A percentile compares a stretch with the other conserved stretches of the same genome.
These are phyloP conservation scores for Entomortierella chlamydospora DNA, from an alignment of 192 early-diverging fungal species.

Conservation along the genomic window DNA sequence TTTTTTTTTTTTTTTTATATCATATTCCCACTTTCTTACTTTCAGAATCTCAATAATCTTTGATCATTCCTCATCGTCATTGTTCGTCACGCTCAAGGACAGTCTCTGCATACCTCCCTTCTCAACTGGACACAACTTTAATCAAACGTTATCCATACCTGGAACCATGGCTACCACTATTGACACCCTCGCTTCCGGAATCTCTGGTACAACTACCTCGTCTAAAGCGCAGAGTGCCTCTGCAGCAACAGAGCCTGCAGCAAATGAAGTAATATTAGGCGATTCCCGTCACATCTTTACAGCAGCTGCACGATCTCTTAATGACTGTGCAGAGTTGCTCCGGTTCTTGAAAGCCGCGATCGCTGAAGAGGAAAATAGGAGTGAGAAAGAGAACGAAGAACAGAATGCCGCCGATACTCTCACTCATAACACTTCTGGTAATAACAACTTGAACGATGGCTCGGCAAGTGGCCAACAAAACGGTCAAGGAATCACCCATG, in stretches of 20 bases:
- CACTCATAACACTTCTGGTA: too few species aligned
- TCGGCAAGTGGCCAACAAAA: too few species aligned
- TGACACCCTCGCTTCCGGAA: neutral
- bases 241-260: neutral
- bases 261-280: neutral
- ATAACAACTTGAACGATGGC: too few species aligned
- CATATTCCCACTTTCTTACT: neutral
- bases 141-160: too few species aligned
- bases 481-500: neutral
- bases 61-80: too few species aligned
- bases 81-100: too few species aligned
- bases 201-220: neutral
- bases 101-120: too few species aligned
- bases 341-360: constrained; percentile 25
- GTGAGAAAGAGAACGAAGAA: neutral
- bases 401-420: neutral
- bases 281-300: constrained; percentile 22
- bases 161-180: constrained; percentile 6
- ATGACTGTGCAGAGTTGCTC: constrained; percentile 40
- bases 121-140: too few species aligned
- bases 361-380: constrained; percentile 15
- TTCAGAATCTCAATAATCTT: too few species aligned
- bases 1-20: neutral
- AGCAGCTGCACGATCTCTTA: constrained; percentile 28
- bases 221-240: too few species aligned